Evolutionary conservation across 2,329 filamentous ascomycete species (phyloP), one percentile per base, ranked within the genome.

Genomic region (Fusarium sp.): DNA sequence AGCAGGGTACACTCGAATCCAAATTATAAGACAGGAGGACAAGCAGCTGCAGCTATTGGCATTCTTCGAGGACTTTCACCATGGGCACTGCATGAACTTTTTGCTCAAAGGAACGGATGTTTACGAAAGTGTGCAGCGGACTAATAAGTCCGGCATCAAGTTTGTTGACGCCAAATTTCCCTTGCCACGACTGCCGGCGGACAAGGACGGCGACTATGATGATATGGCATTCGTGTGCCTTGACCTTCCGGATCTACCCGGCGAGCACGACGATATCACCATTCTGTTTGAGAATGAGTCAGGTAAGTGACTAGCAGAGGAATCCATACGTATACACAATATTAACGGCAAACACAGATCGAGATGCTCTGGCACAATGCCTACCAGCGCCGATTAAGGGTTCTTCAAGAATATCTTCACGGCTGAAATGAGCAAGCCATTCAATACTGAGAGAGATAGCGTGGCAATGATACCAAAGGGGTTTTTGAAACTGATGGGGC

Each of bases 161-260:
- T 86, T 97, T 62, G 89, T 94, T 25, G 93, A 97, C 73, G 92
- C 92, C 59, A 97, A 97, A 74, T 97, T 97, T 70, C 90, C 91
- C 4, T 79, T 97, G 51, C 93, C 93, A 5, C 88, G 84, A 59
- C 75, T 88, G 66, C 75, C 83, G 39, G 75, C 81, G 56, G 80
- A 82, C 57, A 82, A 81, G 59, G 76, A 82, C 40, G 75, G 77
- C 26, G 81, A 82, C 59, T 80, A 80, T 57, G 81, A 86, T 42
- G 87, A 89, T 60, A 85, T 88, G 73, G 85, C 87, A 25, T 97
- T 94, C 78, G 84, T 96, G 35, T 95, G 91, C 73, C 78, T 97
- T 56, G 93, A 97, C 75, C 86, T 93, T 75, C 89, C 93, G 15
- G 93, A 97, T 70, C 91, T 96, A 75, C 91, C 93, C 1, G 91